Percentiles rank a stretch among this genome's conserved stretches.
Conservation (phyloP, 2,329 filamentous ascomycete genomes). For the Fusarium sororula region DNA sequence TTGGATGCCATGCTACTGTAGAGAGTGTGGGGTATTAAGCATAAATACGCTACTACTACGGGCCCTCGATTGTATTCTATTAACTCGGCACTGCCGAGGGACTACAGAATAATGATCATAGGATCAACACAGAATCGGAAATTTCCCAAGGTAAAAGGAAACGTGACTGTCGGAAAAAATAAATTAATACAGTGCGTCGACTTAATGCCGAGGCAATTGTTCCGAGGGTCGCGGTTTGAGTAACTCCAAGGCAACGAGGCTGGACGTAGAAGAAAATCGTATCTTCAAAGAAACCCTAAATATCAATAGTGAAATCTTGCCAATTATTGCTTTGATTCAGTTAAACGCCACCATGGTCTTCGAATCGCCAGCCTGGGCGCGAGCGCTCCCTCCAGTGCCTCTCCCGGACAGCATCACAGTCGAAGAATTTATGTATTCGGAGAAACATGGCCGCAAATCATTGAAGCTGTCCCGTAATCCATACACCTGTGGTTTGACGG, state of each 20-base stretch:
- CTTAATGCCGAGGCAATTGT: background rate
- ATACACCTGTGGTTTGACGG: background rate
- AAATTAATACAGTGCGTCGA: background rate
- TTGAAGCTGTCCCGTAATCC: background rate
- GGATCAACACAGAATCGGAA: background rate
- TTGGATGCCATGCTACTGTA: background rate
- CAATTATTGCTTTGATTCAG: too few relatives aligned
- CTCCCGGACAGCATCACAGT: background rate
- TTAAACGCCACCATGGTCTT: background rate
- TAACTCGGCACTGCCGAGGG: background rate
- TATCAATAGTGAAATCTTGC: fast-evolving
- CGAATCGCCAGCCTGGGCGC: background rate
- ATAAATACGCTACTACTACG: background rate
- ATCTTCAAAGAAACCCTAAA: fast-evolving
- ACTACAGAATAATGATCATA: background rate
- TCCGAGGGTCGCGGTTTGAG: background rate
- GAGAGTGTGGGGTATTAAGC: background rate
- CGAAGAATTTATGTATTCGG: background rate
- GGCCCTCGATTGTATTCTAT: background rate
- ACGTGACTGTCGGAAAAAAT: fast-evolving
- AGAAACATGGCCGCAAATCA: background rate
- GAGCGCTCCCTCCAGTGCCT: background rate
- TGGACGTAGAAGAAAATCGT: background rate
- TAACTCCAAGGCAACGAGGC: background rate
- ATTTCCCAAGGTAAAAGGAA: background rate